Percentiles rank a stretch among this genome's conserved stretches.
phyloP scores from a whole-genome alignment of 257 asterid species.

The Forsythia suspensa region DNA sequence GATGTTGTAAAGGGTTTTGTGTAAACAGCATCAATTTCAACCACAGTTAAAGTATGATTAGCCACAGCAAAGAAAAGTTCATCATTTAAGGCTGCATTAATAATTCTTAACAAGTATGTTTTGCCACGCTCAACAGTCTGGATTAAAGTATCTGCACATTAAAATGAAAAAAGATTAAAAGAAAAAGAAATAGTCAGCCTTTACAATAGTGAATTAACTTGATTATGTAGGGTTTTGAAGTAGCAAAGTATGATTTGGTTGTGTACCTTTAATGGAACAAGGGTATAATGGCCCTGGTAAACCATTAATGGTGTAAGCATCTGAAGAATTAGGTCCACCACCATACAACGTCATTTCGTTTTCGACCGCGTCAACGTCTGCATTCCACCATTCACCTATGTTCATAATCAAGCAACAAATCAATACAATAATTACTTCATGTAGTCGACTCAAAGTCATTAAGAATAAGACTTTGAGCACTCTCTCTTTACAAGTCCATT shows the following conservation, averaged over 20 bases:
- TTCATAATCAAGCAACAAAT: background rate
- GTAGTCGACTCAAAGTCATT: background rate
- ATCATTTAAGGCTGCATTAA: constrained; percentile 71
- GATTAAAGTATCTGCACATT: constrained; percentile 54
- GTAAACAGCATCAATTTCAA: constrained; percentile 65
- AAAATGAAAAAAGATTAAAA: background rate
- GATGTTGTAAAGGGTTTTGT: constrained; percentile 65
- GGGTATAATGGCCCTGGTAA: constrained; percentile 79
- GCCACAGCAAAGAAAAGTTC: constrained; percentile 79
- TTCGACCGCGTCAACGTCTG: constrained; percentile 58
- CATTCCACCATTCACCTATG: constrained; percentile 89
- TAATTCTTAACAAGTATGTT: constrained; percentile 73
- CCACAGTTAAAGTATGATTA: constrained; percentile 69
- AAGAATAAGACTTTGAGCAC: no score
- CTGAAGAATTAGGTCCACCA: constrained; percentile 72
- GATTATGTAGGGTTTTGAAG: background rate
- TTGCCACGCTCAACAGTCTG: constrained; percentile 53
- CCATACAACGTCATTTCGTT: constrained; percentile 59
- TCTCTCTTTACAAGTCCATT: background rate
- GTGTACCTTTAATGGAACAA: constrained; percentile 63
- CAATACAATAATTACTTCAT: background rate
- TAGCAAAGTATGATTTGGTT: background rate
- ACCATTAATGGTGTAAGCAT: constrained; percentile 91
- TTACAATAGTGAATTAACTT: background rate
- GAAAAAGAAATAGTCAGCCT: background rate